Conservation (phyloP, 164 flowering plant genomes). For the Piper betle region DNA sequence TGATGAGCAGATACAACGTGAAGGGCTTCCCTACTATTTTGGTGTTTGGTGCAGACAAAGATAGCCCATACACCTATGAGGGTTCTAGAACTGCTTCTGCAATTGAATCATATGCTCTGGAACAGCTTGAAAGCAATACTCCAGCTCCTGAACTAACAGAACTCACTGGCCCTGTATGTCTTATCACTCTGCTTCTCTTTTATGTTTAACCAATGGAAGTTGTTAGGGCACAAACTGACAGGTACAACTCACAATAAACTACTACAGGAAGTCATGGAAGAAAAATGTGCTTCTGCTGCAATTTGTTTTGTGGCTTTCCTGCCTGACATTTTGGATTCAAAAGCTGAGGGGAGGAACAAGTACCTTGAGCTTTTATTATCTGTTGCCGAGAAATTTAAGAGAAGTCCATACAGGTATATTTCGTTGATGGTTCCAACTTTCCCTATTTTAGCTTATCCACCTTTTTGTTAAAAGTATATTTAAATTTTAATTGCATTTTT, state of each 20-base stretch:
- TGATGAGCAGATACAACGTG: constrained; percentile 89
- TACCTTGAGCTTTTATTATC: constrained; percentile 56
- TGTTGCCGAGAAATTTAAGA: constrained; percentile 77
- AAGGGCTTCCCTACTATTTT: constrained; percentile 94
- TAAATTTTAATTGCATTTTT: no score
- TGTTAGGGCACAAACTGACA: not conserved
- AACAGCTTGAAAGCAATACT: constrained; percentile 70
- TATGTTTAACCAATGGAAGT: not conserved
- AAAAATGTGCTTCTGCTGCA: constrained; percentile 88
- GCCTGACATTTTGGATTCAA: constrained; percentile 93
- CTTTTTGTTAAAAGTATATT: no score
- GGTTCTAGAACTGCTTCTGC: constrained; percentile 83
- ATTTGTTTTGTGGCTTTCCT: constrained; percentile 93
- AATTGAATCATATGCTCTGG: constrained; percentile 82
- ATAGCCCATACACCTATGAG: constrained; percentile 66
- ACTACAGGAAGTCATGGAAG: constrained; percentile 74
- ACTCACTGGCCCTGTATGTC: constrained; percentile 60
- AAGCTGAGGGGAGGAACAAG: constrained; percentile 93
- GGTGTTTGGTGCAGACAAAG: constrained; percentile 87
- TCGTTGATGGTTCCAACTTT: not conserved
- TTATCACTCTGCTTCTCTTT: not conserved
- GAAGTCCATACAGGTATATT: constrained; percentile 80
- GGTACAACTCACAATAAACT: not conserved
- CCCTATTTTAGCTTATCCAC: not conserved
- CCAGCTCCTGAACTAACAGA: constrained; percentile 82